Evolutionary conservation across 2,329 filamentous ascomycete genomes (phyloP), one percentile per base, ranked within the genome.

Genomic region (Aspergillus aculeatinus): DNA sequence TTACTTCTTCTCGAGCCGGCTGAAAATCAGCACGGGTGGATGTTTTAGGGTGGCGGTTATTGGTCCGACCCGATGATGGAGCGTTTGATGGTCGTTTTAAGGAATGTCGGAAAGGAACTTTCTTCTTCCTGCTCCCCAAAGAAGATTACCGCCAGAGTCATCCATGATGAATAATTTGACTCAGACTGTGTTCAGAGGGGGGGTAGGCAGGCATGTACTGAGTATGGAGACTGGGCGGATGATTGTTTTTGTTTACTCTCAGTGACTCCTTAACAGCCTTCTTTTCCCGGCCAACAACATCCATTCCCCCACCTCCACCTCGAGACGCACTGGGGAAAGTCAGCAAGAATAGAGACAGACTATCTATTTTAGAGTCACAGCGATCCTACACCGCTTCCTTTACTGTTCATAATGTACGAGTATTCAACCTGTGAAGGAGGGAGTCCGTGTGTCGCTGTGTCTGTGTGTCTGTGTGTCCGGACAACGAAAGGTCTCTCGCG

Each of bases 41-140:
- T 60, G 60, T 64, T 68, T 70, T 63, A 48, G 6, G 29, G 48
- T 63, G 60, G 29, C 56, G 57, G 51, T 71, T 61, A 71, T 72
- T 72, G 70, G 70, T 54, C 51, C 53, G 35, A 56, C 55, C 55
- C 53, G 39, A 47, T 47, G 42, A 47, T 55, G 44, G 53, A 29
- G 53, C 31, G 53, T 48, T 48, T 35, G 21, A 35, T 55, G 47
- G 53, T 44, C 27, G 44, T 48, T 55, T 55, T 47, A 29, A 55
- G 53, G 53, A 55, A 55, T 55, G 53, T 31, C 53, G 53, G 25
- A 31, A 55, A 48, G 53, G 53, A 31, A 55, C 47, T 31, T 48
- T 48, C 27, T 48, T 31, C 21, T 23, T 42, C 51, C 51, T 16
- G 35, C 39, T 27, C 52, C 27, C 25, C 9, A 48, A 21, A 23